Conservation (phyloP, 768 basidiomycete genomes). For the Boletus speciosus region DNA sequence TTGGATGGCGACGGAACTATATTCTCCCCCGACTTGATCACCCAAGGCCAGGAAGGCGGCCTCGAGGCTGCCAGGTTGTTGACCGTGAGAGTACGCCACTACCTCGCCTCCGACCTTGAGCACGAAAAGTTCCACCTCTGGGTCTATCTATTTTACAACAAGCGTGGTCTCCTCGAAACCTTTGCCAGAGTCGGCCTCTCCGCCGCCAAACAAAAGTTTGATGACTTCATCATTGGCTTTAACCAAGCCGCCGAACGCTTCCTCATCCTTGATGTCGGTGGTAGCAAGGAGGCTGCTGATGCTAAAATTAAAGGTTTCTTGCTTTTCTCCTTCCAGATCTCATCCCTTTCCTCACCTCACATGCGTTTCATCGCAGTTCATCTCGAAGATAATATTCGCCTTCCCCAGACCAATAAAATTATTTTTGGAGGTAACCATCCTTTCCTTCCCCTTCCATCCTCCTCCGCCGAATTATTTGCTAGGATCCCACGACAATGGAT, state of each 20-base stretch:
- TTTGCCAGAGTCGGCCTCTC: constrained; percentile 37
- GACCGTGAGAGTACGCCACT: constrained; percentile 28
- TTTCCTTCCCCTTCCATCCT: neutral
- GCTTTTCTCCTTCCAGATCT: neutral
- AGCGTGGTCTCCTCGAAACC: constrained; percentile 53
- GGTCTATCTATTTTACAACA: constrained; percentile 64
- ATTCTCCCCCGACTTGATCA: constrained; percentile 51
- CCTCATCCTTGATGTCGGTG: constrained; percentile 66
- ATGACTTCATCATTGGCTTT: constrained; percentile 66
- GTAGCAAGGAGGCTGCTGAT: constrained; percentile 71
- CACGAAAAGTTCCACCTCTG: constrained; percentile 45
- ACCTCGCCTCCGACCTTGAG: constrained; percentile 19
- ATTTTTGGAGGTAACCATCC: constrained; percentile 58
- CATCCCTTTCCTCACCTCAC: constrained; percentile 6
- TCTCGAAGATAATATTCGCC: constrained; percentile 40
- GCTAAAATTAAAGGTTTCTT: constrained; percentile 66
- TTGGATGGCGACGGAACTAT: constrained; percentile 66
- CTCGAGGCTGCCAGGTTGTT: constrained; percentile 51
- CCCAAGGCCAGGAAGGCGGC: constrained; percentile 56
- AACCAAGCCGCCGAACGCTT: constrained; percentile 68
- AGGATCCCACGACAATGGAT: constrained; percentile 77
- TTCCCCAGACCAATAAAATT: constrained; percentile 62
- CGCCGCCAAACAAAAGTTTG: constrained; percentile 43
- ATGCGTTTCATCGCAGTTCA: constrained; percentile 29
- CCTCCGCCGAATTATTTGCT: constrained; percentile 1